Base-by-base conservation (phyloP, 2,329 filamentous ascomycete species). In the Massarina eburnea region DNA sequence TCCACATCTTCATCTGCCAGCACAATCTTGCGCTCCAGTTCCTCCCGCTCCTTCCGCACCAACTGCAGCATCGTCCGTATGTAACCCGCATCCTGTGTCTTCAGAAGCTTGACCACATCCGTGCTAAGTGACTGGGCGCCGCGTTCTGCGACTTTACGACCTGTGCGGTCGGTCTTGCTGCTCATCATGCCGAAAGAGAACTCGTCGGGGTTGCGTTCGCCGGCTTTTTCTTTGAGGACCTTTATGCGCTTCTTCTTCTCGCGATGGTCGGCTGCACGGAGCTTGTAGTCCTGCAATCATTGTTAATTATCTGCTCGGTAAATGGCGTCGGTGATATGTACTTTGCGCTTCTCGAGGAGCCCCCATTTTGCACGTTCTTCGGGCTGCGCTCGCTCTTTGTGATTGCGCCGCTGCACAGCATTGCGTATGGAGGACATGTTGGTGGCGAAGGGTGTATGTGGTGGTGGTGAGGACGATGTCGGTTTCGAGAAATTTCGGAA, bases 261-360 rank as follows among this genome's bases (percentile, higher is more conserved):
- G 57, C 82, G 82, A 73, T 83, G 82, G 70, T 85, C 82, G 65
- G 76, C 75, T 15, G 83, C 83, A 42, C 83, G 81, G 46, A 85
- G 79, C 49, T 80, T 79, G 73, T 86, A 86, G 71, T 86, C 83
- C 75, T 79, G 36, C 39, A 34, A 27, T 38, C 27, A 24, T 22
- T 42, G n/a, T 37, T 29, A 37, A 30, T 33, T 9, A 22, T 15
- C 3, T 22, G 12, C 21, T 9, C 4, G 27, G 6, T 17, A 41
- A 30, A 14, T 14, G n/a, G 19, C 4, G 1, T 7, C 14, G 39
- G 52, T 43, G 20, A 22, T 20, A 17, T 32, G 15, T 48, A 54
- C 56, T 64, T 96, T 96, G 80, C 94, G 88, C 76, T 99, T 97
- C 72, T 97, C 94, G 51, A 97, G 84, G 18, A 97, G 81, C 54